phyloP scores from a whole-genome alignment of 352 stramenopile genomes.

The Phytophthora brassicae region DNA sequence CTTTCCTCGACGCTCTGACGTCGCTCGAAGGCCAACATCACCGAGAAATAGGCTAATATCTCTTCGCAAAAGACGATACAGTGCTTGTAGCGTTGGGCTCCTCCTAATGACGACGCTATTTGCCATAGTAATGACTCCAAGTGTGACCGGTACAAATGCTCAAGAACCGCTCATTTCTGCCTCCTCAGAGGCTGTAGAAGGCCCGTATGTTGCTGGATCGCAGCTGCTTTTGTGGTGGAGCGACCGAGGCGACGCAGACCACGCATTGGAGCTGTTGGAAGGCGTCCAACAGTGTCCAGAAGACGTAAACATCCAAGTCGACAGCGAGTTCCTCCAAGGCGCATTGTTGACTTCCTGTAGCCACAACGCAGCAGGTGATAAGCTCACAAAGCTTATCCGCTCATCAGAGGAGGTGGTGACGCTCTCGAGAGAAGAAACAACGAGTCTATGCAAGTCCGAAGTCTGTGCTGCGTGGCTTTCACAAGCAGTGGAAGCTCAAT shows the following conservation, averaged over 20 bases:
- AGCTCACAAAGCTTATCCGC: constrained; percentile 18
- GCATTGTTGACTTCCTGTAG: constrained; percentile 15
- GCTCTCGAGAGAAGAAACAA: constrained; percentile 24
- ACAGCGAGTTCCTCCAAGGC: constrained; percentile 26
- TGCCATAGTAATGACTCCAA: neutral
- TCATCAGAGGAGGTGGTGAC: constrained; percentile 6
- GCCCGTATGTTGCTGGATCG: constrained; percentile 18
- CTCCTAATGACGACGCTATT: constrained; percentile 18
- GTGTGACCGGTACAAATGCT: neutral
- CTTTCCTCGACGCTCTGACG: constrained; percentile 7
- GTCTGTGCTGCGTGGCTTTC: constrained; percentile 28
- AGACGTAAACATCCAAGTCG: constrained; percentile 26
- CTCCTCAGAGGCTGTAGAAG: neutral
- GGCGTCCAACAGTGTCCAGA: constrained; percentile 33
- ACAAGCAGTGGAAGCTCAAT: constrained; percentile 12
- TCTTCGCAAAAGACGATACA: neutral
- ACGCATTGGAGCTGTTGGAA: constrained; percentile 19
- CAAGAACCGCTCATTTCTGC: constrained; percentile 18
- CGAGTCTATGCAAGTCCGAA: constrained; percentile 27
- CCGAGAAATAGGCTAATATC: neutral
- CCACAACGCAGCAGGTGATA: constrained; percentile 17
- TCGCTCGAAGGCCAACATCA: neutral
- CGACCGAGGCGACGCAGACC: constrained; percentile 15
- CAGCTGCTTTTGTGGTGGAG: constrained; percentile 21
- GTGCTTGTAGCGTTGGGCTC: constrained; percentile 1